Evolutionary conservation across 768 basidiomycete genomes (phyloP).

Genomic region (Cystobasidium onofrii): DNA sequence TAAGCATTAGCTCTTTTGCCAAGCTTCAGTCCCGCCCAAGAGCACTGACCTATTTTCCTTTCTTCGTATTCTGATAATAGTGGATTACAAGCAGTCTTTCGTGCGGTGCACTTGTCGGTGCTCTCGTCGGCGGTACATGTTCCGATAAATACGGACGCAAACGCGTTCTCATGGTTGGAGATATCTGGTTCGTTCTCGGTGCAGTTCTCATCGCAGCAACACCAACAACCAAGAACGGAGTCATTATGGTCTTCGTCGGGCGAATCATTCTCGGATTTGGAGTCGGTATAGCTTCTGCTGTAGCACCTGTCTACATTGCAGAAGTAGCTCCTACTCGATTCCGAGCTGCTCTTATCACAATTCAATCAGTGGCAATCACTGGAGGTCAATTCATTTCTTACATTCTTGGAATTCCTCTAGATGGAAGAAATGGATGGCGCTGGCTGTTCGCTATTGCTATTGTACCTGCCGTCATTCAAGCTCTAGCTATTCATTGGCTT

Average conservation of each 20-base stretch:
- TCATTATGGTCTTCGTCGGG: constrained; percentile 65
- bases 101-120: constrained; percentile 57
- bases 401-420: constrained; percentile 44
- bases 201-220: constrained; percentile 63
- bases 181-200: constrained; percentile 65
- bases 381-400: constrained; percentile 60
- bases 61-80: not conserved
- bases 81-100: constrained; percentile 32
- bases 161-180: constrained; percentile 59
- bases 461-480: constrained; percentile 60
- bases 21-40: too few relatives aligned
- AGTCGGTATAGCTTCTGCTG: constrained; percentile 54
- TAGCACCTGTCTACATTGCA: constrained; percentile 73
- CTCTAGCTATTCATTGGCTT: constrained; percentile 56
- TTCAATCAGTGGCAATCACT: constrained; percentile 75
- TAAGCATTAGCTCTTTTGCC: too few relatives aligned
- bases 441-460: constrained; percentile 74
- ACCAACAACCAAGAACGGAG: constrained; percentile 48
- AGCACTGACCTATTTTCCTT: too few relatives aligned
- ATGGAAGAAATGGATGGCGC: constrained; percentile 58
- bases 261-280: constrained; percentile 59
- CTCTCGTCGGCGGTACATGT: constrained; percentile 59
- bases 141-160: constrained; percentile 67
- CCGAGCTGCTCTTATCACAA: constrained; percentile 66
- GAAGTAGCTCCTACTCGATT: constrained; percentile 67